These are phyloP conservation scores for Barnettozyma populi DNA, from an alignment of 805 yeast species.

Conservation along the genomic window DNA sequence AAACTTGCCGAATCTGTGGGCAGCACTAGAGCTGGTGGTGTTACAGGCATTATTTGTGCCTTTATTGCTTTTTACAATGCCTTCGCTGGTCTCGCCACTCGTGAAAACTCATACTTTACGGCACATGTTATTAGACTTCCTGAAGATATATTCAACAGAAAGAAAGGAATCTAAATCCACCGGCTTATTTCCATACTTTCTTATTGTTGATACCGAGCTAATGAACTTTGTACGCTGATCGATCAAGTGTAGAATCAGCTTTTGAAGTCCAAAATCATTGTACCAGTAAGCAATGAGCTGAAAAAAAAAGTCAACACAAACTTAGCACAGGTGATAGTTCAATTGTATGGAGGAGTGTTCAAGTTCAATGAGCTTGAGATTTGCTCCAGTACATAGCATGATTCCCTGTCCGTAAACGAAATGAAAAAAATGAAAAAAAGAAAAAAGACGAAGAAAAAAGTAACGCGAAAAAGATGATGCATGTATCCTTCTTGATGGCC, in stretches of 20 bases:
- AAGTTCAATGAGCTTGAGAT: too few relatives aligned
- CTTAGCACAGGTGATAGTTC: too few relatives aligned
- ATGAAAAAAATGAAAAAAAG: not conserved
- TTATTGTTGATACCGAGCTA: not conserved
- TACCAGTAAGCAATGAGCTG: too few relatives aligned
- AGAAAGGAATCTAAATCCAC: not conserved
- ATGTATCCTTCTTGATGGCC: too few relatives aligned
- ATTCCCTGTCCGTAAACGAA: not conserved
- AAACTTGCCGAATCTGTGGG: constrained; percentile 34
- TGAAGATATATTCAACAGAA: constrained; percentile 30
- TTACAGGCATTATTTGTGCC: constrained; percentile 56
- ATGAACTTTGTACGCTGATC: not conserved
- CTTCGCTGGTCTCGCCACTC: constrained; percentile 61
- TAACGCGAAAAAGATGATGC: too few relatives aligned
- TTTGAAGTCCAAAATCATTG: too few relatives aligned
- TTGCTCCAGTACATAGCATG: too few relatives aligned
- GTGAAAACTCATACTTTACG: constrained; percentile 56
- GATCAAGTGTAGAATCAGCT: too few relatives aligned
- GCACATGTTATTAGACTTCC: constrained; percentile 32
- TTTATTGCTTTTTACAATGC: constrained; percentile 68
- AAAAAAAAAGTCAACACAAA: too few relatives aligned
- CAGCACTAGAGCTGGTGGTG: constrained; percentile 53
- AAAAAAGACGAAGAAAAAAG: not conserved
- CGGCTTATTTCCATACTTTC: not conserved
- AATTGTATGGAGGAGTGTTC: too few relatives aligned